Base-by-base conservation (phyloP, 2,329 filamentous ascomycete species). In the Aspergillus ibericus region DNA sequence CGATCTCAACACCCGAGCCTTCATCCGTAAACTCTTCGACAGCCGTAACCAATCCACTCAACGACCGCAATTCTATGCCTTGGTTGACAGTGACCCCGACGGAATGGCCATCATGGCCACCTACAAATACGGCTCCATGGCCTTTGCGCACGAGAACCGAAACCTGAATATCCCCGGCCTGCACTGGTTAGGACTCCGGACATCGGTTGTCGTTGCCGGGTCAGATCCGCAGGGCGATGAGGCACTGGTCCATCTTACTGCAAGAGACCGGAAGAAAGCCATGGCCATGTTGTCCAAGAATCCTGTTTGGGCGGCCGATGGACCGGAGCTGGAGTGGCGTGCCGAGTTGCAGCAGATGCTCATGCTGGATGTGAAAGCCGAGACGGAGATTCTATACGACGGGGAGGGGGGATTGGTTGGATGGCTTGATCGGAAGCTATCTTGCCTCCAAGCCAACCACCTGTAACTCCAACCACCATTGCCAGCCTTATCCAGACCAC, bases 81-180 rank as follows among this genome's bases (percentile, higher is more conserved):
- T 88, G 1, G 79, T 85, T 20, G 86, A 88, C 62, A 80, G 79
- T 51, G 86, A 88, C 65, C 85, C 85, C 0, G 84, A 88, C 65
- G 86, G 86, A 2, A 77, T 88, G 59, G 80, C 80, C 10, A 88
- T 88, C 52, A 76, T 87, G 69, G 84, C 82, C 13, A 86, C 81
- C 7, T 88, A 88, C 76, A 86, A 85, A 64, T 79, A 86, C 65
- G 85, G 86, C 22, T 88, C 86, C 1, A 74, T 77, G 55, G 78
- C 79, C 8, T 78, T 85, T 27, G 75, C 80, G 5, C 82, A 85
- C 61, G 83, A 88, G 63, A 81, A 80, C 56, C 71, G 72, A 6
- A 68, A 71, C 25, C 71, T 80, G n/a, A 77, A 72, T 34, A 71
- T 83, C 6, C 79, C 82, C 1, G 69, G 72, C 16, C 71, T 87